These are phyloP conservation scores for Orbilia javanica DNA, from an alignment of 2,329 filamentous ascomycete species.

Conservation along the genomic window DNA sequence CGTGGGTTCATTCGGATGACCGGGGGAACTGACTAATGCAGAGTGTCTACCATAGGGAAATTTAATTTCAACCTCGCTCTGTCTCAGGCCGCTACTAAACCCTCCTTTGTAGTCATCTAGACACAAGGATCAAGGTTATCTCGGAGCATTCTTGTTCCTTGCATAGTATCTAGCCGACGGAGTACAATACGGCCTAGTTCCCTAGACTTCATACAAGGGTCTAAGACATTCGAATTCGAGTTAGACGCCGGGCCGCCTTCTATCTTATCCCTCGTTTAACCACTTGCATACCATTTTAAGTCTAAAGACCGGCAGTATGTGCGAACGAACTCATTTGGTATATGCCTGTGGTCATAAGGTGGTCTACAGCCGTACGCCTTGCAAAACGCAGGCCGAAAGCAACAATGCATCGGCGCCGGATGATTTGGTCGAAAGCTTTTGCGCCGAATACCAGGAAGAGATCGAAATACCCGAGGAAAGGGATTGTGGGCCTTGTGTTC, in stretches of 20 bases:
- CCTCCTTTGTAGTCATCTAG: not conserved
- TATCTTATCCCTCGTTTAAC: not conserved
- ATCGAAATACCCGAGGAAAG: constrained; percentile 28
- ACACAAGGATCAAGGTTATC: constrained; percentile 2
- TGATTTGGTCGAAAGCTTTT: not conserved
- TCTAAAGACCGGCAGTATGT: constrained; percentile 9
- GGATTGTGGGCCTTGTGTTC: constrained; percentile 10
- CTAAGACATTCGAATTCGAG: not conserved
- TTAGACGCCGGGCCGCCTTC: too few species aligned
- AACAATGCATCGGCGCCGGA: not conserved
- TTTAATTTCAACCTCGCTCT: constrained; percentile 10
- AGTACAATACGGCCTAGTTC: not conserved
- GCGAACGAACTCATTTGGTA: constrained; percentile 29
- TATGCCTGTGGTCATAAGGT: constrained; percentile 20
- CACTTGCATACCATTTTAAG: not conserved
- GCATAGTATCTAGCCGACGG: not conserved
- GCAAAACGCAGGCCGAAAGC: constrained; percentile 11
- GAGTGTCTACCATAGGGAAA: not conserved
- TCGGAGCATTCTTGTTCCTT: not conserved
- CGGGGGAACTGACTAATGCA: not conserved
- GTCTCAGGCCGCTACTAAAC: not conserved
- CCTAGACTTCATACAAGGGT: not conserved
- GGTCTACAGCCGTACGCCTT: constrained; percentile 25
- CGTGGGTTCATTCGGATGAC: not conserved
- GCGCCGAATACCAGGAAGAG: constrained; percentile 16